These are phyloP conservation scores for Saussurea involucrata DNA, from an alignment of 129 eudicot genomes.

Conservation along the genomic window DNA sequence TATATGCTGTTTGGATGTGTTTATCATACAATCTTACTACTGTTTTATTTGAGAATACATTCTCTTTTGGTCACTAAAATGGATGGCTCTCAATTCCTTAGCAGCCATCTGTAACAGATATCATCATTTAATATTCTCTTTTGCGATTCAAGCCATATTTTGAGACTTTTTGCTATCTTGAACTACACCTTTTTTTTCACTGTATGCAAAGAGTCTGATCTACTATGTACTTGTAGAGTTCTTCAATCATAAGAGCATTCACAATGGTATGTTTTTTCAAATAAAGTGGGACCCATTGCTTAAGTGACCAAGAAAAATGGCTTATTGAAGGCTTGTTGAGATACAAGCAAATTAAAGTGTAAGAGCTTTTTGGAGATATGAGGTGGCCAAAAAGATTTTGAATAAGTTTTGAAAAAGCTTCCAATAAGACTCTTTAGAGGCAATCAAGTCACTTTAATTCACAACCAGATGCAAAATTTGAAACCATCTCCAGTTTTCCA, in stretches of 20 bases:
- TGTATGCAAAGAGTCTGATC: not conserved
- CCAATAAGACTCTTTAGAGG: not conserved
- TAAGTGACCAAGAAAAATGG: not conserved
- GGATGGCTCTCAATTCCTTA: not conserved
- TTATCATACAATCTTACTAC: not conserved
- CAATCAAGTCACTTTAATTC: not conserved
- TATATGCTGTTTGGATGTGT: not conserved
- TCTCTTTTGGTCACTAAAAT: not conserved
- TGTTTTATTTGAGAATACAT: not conserved
- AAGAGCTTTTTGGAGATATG: too few relatives aligned
- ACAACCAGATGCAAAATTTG: not conserved
- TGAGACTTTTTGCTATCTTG: not conserved
- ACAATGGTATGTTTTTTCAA: not conserved
- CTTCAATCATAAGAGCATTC: not conserved
- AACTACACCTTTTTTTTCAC: not conserved
- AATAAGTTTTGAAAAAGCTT: not conserved
- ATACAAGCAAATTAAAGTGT: too few relatives aligned
- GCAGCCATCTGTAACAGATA: not conserved
- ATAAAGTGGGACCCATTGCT: not conserved
- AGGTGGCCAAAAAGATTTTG: too few relatives aligned
- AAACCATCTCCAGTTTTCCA: not conserved
- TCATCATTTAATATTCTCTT: not conserved
- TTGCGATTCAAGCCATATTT: not conserved
- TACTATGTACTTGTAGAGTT: not conserved
- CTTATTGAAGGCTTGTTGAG: not conserved